Conservation (phyloP, 805 yeast species). For the Candida tammaniensis region DNA sequence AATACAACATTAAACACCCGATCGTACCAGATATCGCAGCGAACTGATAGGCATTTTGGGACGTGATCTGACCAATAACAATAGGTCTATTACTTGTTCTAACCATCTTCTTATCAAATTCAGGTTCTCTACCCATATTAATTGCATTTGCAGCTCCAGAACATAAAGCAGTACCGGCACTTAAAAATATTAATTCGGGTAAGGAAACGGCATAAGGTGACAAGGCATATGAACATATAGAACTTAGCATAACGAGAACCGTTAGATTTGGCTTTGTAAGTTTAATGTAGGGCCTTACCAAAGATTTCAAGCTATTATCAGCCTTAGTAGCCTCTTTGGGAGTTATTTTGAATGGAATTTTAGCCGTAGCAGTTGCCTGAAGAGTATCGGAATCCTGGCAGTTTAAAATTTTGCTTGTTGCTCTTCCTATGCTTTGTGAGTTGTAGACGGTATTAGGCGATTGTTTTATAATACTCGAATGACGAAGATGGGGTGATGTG, state of each 20-base stretch:
- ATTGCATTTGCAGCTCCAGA: conserved; percentile 96
- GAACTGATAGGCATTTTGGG: conserved; percentile 75
- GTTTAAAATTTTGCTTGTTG: conserved; percentile 34
- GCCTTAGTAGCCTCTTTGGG: conserved; percentile 20
- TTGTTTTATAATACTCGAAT: conserved; percentile 1
- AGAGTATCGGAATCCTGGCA: conserved; percentile 43
- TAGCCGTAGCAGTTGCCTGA: neutral
- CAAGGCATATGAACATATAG: conserved; percentile 90
- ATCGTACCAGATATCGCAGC: conserved; percentile 70
- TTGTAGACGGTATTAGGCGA: conserved; percentile 2
- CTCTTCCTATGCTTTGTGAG: conserved; percentile 3
- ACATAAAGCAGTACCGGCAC: conserved; percentile 81
- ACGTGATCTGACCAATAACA: conserved; percentile 74
- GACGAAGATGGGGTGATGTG: neutral
- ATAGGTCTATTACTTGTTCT: conserved; percentile 89
- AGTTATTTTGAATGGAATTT: conserved; percentile 58
- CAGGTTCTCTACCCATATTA: conserved; percentile 95
- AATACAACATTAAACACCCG: conserved; percentile 67
- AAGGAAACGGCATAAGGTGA: conserved; percentile 82
- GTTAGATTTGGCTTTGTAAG: conserved; percentile 91
- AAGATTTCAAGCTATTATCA: conserved; percentile 28
- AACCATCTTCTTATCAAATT: conserved; percentile 80
- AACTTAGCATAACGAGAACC: conserved; percentile 81
- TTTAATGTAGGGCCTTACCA: conserved; percentile 65
- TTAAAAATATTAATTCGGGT: conserved; percentile 64